These are phyloP conservation scores for Quercus gilva DNA, from an alignment of 306 rosid species.

Conservation along the genomic window DNA sequence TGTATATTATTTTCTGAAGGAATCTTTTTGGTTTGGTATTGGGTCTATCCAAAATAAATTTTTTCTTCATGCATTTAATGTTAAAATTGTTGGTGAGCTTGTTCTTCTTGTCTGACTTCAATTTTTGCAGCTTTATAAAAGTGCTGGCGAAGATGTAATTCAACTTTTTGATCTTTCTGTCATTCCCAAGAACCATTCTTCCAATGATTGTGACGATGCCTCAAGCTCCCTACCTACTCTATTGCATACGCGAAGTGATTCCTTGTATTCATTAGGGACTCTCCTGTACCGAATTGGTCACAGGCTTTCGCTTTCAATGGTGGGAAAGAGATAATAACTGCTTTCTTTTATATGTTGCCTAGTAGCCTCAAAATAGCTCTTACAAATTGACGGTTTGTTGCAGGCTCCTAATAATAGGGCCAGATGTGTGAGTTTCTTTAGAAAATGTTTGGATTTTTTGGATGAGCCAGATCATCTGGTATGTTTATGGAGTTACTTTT, in stretches of 20 bases:
- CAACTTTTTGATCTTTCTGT: conserved; percentile 94
- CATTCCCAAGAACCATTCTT: conserved; percentile 67
- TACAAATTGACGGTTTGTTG: conserved; percentile 37
- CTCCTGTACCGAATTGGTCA: conserved; percentile 91
- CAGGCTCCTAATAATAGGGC: conserved; percentile 83
- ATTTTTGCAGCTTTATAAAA: conserved; percentile 83
- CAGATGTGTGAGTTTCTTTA: conserved; percentile 79
- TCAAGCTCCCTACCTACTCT: conserved; percentile 68
- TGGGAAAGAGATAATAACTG: conserved; percentile 31
- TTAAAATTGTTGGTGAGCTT: conserved; percentile 19
- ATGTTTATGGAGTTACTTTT: conserved; percentile 25
- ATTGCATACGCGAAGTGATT: conserved; percentile 70
- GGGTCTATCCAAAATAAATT: neutral
- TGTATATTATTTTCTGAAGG: too few species aligned
- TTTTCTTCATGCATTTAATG: neutral
- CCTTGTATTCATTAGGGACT: conserved; percentile 83
- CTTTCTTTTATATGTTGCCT: conserved; percentile 13
- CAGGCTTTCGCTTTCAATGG: conserved; percentile 93
- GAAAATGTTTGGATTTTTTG: conserved; percentile 83
- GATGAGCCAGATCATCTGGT: conserved; percentile 94
- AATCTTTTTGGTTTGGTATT: neutral
- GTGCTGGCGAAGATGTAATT: conserved; percentile 91
- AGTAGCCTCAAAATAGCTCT: conserved; percentile 8
- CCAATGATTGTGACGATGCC: conserved; percentile 56
- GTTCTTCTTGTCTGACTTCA: neutral